Evolutionary conservation across 129 eudicot genomes (phyloP).

Genomic region (Ambrosia artemisiifolia): DNA sequence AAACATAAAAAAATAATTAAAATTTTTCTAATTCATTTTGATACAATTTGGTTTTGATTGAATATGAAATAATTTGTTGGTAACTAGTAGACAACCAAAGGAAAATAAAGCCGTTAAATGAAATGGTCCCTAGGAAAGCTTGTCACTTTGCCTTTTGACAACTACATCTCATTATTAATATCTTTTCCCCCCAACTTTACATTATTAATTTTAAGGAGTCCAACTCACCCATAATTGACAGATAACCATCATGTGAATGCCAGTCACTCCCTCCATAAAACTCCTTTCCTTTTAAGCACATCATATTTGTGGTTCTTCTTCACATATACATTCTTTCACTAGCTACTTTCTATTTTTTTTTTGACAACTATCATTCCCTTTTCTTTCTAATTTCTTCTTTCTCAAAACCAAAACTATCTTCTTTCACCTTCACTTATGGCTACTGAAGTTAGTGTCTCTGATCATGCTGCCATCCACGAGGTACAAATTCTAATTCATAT

Average conservation of each 20-base stretch:
- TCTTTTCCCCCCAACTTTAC: conserved; percentile 19
- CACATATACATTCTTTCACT: conserved; percentile 20
- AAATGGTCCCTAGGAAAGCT: conserved; percentile 46
- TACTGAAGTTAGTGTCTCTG: conserved; percentile 47
- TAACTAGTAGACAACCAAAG: conserved; percentile 41
- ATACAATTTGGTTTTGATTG: not conserved
- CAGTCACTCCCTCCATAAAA: conserved; percentile 30
- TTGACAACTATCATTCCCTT: conserved; percentile 45
- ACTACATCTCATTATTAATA: conserved; percentile 37
- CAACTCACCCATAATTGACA: conserved; percentile 61
- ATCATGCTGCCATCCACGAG: conserved; percentile 46
- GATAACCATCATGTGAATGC: conserved; percentile 69
- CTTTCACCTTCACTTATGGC: conserved; percentile 49
- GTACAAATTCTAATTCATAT: conserved; percentile 28
- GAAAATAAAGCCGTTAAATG: conserved; percentile 46
- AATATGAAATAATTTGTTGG: conserved; percentile 33
- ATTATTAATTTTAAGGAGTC: conserved; percentile 40
- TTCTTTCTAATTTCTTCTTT: conserved; percentile 10
- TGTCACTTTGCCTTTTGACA: conserved; percentile 59
- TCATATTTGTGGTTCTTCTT: conserved; percentile 33
- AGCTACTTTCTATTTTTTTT: conserved; percentile 32
- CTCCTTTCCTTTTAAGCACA: conserved; percentile 28
- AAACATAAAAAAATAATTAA: not conserved
- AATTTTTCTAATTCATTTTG: not conserved
- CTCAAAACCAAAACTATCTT: not conserved